These are phyloP conservation scores for Linanthus parryae DNA, from an alignment of 148 eudicot genomes.

Conservation along the genomic window DNA sequence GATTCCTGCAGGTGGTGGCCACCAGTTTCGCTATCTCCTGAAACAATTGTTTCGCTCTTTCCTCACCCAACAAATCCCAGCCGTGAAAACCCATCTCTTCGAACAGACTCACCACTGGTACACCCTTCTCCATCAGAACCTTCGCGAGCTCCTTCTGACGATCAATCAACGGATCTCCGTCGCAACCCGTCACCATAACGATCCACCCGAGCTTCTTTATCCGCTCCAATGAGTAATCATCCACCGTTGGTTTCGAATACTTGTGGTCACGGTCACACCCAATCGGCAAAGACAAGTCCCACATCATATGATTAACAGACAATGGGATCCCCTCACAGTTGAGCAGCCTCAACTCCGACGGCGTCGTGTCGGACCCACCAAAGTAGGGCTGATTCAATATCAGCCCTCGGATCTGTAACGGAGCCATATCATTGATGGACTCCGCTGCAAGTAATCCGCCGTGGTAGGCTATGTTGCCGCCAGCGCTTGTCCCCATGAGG, in stretches of 20 bases:
- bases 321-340: constrained; percentile 26
- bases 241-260: constrained; percentile 18
- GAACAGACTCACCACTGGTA: not conserved
- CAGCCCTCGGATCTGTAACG: constrained; percentile 41
- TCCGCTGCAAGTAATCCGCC: constrained; percentile 32
- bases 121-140: constrained; percentile 16
- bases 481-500: constrained; percentile 46
- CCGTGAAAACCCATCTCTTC: too few relatives aligned
- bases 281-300: constrained; percentile 43
- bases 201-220: constrained; percentile 24
- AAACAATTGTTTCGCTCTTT: too few relatives aligned
- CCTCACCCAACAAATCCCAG: too few relatives aligned
- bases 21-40: too few relatives aligned
- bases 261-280: constrained; percentile 37
- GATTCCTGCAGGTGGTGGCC: too few relatives aligned
- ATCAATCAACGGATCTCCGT: constrained; percentile 32
- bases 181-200: constrained; percentile 24
- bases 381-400: constrained; percentile 41
- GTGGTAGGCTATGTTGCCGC: constrained; percentile 46
- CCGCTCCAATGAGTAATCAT: not conserved
- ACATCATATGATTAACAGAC: constrained; percentile 29
- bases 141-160: constrained; percentile 19
- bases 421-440: constrained; percentile 16
- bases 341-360: constrained; percentile 21
- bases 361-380: constrained; percentile 31